These are phyloP conservation scores for Tricholoma sp. DNA, from an alignment of 768 basidiomycete genomes.

Conservation along the genomic window DNA sequence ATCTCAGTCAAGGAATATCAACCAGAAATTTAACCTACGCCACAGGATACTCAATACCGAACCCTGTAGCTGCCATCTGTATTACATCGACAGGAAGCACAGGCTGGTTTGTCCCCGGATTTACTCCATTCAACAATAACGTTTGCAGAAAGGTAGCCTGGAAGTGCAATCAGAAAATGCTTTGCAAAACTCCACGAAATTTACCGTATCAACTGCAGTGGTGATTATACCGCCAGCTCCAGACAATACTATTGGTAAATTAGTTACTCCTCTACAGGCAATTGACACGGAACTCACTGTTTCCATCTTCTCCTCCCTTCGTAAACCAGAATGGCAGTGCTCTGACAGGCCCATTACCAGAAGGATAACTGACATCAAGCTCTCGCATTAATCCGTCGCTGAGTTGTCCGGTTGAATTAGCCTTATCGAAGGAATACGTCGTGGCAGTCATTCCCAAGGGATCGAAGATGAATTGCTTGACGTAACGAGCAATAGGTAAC, in stretches of 20 bases:
- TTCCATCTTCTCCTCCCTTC: constrained; percentile 17
- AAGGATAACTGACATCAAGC: constrained; percentile 11
- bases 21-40: not conserved
- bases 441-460: constrained; percentile 21
- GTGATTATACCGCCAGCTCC: constrained; percentile 26
- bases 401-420: constrained; percentile 19
- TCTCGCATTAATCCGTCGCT: constrained; percentile 20
- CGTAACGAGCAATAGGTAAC: constrained; percentile 17
- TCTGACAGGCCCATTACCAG: constrained; percentile 13
- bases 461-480: constrained; percentile 23
- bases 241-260: constrained; percentile 10
- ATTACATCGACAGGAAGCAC: constrained; percentile 16
- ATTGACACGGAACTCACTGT: constrained; percentile 7
- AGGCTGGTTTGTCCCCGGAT: constrained; percentile 15
- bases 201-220: constrained; percentile 22
- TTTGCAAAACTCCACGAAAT: not conserved
- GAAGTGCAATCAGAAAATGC: not conserved
- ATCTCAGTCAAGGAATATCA: not conserved
- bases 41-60: not conserved
- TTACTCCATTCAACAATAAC: constrained; percentile 20
- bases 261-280: too few species aligned
- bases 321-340: constrained; percentile 16
- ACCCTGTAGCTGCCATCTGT: not conserved
- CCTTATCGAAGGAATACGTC: constrained; percentile 22
- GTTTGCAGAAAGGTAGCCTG: constrained; percentile 26